A percentile compares a stretch with the other conserved stretches of the same genome.
These are phyloP conservation scores for Huntiella abstrusa DNA, from an alignment of 2,329 filamentous ascomycete species.

Conservation along the genomic window DNA sequence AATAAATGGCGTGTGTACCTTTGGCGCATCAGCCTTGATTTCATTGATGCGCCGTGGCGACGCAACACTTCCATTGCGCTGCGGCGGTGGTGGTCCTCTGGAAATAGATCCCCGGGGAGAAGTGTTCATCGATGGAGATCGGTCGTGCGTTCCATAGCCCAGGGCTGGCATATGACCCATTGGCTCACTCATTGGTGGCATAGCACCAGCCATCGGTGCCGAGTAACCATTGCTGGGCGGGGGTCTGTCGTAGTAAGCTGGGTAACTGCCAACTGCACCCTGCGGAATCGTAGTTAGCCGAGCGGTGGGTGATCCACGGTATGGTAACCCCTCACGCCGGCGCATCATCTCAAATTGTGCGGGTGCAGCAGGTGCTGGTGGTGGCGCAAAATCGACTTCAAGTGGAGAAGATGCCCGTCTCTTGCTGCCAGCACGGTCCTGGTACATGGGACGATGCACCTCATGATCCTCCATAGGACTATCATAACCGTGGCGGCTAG, in stretches of 20 bases:
- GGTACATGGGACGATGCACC: constrained; percentile 22
- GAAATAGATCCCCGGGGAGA: constrained; percentile 30
- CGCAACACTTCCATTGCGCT: constrained; percentile 27
- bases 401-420: constrained; percentile 37
- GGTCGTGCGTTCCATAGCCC: background rate
- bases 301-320: constrained; percentile 33
- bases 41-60: constrained; percentile 34
- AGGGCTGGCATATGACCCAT: constrained; percentile 30
- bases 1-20: constrained; percentile 39
- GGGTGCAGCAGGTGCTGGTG: constrained; percentile 20
- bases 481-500: constrained; percentile 24
- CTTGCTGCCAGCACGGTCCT: constrained; percentile 34
- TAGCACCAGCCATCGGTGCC: constrained; percentile 20
- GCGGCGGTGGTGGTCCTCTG: constrained; percentile 20
- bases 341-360: constrained; percentile 26
- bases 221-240: constrained; percentile 26
- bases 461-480: constrained; percentile 28
- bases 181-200: constrained; percentile 30
- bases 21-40: constrained; percentile 27
- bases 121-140: constrained; percentile 22
- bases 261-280: constrained; percentile 24
- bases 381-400: constrained; percentile 26
- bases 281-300: constrained; percentile 29
- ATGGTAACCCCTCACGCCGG: constrained; percentile 26
- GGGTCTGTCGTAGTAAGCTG: constrained; percentile 27